Conservation (phyloP, 768 basidiomycete species). For the Suillus luteus region DNA sequence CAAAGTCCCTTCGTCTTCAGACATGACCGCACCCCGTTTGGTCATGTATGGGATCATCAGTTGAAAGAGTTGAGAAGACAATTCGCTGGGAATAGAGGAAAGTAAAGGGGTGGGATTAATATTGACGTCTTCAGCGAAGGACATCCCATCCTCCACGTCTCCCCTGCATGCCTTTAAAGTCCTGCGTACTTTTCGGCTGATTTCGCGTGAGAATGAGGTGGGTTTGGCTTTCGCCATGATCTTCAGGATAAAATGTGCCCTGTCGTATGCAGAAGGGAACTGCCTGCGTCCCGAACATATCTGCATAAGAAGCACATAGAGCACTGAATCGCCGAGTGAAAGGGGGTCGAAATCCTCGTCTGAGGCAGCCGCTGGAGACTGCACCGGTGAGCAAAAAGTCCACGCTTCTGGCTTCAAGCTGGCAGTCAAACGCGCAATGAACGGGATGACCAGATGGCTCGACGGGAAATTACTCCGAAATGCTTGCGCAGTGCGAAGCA, state of each 20-base stretch:
- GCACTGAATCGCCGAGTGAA: constrained; percentile 9
- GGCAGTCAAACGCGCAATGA: neutral
- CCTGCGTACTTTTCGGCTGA: neutral
- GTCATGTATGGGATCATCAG: constrained; percentile 28
- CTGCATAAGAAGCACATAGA: constrained; percentile 12
- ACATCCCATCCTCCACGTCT: neutral
- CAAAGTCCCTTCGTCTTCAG: neutral
- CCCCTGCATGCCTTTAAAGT: neutral
- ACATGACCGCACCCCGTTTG: neutral
- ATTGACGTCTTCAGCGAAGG: neutral
- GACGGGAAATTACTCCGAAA: neutral
- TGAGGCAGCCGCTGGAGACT: neutral
- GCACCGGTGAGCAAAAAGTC: neutral
- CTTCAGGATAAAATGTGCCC: neutral
- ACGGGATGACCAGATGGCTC: neutral
- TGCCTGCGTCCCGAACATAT: constrained; percentile 7
- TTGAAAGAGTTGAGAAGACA: constrained; percentile 23
- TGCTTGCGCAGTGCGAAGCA: constrained; percentile 10
- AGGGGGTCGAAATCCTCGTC: neutral
- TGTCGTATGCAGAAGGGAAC: neutral
- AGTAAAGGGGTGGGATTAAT: neutral
- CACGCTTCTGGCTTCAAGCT: neutral
- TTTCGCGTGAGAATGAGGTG: neutral
- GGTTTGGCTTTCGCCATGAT: constrained; percentile 1
- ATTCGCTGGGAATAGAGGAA: neutral